These are phyloP conservation scores for Hypholoma fasciculare DNA, from an alignment of 768 basidiomycete genomes.

Conservation along the genomic window DNA sequence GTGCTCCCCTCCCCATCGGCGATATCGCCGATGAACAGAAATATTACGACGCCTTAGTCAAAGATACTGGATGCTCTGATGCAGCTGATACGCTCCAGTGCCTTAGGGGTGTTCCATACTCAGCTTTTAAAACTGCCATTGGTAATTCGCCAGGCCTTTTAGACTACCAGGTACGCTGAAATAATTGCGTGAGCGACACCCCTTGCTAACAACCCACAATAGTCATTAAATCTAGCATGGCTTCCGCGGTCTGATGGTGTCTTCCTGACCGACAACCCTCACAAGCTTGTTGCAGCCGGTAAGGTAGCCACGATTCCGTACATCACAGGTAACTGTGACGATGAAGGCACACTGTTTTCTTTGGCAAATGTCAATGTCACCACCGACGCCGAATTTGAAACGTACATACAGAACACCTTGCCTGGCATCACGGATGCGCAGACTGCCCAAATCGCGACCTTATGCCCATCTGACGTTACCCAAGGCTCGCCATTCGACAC, in stretches of 20 bases:
- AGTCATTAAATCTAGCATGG: conserved; percentile 50
- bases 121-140: conserved; percentile 36
- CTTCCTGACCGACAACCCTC: conserved; percentile 45
- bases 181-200: neutral
- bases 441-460: conserved; percentile 24
- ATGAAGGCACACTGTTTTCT: conserved; percentile 50
- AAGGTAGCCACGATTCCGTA: conserved; percentile 49
- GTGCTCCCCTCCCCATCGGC: conserved; percentile 44
- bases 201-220: neutral
- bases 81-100: conserved; percentile 40
- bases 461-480: conserved; percentile 39
- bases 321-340: conserved; percentile 57
- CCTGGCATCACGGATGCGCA: conserved; percentile 27
- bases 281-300: conserved; percentile 39
- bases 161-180: conserved; percentile 33
- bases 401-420: conserved; percentile 24
- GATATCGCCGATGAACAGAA: conserved; percentile 41
- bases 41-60: conserved; percentile 44
- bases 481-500: conserved; percentile 58
- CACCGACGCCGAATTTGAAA: conserved; percentile 21
- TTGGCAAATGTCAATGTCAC: conserved; percentile 13
- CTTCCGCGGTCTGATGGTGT: conserved; percentile 48
- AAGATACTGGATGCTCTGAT: conserved; percentile 25
- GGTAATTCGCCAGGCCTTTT: conserved; percentile 38
- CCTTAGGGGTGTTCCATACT: conserved; percentile 36